Conservation (phyloP, 2,329 filamentous ascomycete species). For the Pyricularia grisea region DNA sequence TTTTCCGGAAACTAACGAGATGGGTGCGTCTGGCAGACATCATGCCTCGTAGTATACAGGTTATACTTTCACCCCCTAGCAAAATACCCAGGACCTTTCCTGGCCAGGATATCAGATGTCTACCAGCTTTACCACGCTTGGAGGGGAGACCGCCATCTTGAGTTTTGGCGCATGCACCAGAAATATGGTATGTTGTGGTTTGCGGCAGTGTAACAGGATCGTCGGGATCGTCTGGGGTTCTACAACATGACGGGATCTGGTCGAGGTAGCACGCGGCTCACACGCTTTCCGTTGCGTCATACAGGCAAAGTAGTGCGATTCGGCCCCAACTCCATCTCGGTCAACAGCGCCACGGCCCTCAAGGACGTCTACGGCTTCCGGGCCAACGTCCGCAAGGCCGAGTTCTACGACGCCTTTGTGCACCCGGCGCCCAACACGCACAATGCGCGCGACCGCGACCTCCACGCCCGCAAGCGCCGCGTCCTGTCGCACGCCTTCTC, state of each 20-base stretch:
- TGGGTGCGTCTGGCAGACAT: constrained; percentile 18
- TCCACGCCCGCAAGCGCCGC: constrained; percentile 62
- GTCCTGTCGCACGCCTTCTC: constrained; percentile 66
- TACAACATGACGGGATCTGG: not conserved
- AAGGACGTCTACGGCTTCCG: constrained; percentile 58
- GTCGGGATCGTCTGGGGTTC: not conserved
- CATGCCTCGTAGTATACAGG: constrained; percentile 41
- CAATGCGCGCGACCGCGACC: constrained; percentile 58
- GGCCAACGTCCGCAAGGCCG: constrained; percentile 55
- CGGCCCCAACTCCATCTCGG: constrained; percentile 66
- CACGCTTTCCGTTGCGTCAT: not conserved
- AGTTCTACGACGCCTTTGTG: constrained; percentile 66
- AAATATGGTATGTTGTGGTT: constrained; percentile 47
- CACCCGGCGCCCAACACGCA: constrained; percentile 65
- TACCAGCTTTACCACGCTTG: constrained; percentile 66
- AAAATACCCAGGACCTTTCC: constrained; percentile 54
- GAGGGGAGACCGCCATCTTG: constrained; percentile 64
- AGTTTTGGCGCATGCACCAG: constrained; percentile 61
- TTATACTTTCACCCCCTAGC: constrained; percentile 56
- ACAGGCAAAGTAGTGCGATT: constrained; percentile 61
- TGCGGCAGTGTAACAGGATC: not conserved
- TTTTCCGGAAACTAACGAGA: not conserved
- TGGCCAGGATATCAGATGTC: constrained; percentile 54
- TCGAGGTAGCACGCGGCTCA: not conserved
- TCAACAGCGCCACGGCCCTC: constrained; percentile 63